Percentiles rank a stretch among this genome's conserved stretches.
Evolutionary conservation across 1,284 basidiomycete genomes (phyloP).

Genomic region (Hymenochaete sp.): DNA sequence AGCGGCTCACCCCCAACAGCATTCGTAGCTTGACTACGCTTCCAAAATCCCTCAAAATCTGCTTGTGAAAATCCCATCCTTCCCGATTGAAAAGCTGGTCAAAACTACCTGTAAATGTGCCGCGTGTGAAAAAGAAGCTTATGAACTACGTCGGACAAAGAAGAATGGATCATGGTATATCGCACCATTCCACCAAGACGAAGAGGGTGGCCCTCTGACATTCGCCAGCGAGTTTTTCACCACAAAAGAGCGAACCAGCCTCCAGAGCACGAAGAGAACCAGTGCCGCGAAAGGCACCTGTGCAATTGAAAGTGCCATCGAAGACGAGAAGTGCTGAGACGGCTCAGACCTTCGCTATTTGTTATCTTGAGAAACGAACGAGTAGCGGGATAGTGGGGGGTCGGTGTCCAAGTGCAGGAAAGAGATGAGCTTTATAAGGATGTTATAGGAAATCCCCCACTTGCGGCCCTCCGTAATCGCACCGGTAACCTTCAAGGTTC

Average conservation of each 20-base stretch:
- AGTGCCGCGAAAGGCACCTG: no score
- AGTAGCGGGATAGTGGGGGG: no score
- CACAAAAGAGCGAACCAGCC: slow-evolving; percentile 3
- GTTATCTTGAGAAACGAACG: background rate
- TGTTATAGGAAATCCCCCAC: no score
- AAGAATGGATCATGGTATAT: no score
- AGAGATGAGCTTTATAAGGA: no score
- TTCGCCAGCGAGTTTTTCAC: slow-evolving; percentile 2
- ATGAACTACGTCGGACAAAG: no score
- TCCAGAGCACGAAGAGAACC: slow-evolving; percentile 3
- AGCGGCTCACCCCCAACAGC: slow-evolving; percentile 21
- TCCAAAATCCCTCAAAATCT: slow-evolving; percentile 19
- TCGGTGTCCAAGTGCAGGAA: no score
- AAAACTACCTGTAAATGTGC: slow-evolving; percentile 13
- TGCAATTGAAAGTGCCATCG: background rate
- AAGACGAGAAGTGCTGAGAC: background rate
- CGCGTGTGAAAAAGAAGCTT: no score
- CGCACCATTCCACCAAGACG: slow-evolving; percentile 14
- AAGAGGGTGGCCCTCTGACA: slow-evolving; percentile 10
- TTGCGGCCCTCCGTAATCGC: no score
- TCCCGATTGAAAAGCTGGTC: slow-evolving; percentile 13
- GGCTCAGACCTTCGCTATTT: no score
- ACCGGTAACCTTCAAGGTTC: no score
- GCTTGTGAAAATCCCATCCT: slow-evolving; percentile 16
- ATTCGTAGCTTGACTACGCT: slow-evolving; percentile 17